phyloP scores from a whole-genome alignment of 345 rosid genomes.

The Anastatica hierochuntica region DNA sequence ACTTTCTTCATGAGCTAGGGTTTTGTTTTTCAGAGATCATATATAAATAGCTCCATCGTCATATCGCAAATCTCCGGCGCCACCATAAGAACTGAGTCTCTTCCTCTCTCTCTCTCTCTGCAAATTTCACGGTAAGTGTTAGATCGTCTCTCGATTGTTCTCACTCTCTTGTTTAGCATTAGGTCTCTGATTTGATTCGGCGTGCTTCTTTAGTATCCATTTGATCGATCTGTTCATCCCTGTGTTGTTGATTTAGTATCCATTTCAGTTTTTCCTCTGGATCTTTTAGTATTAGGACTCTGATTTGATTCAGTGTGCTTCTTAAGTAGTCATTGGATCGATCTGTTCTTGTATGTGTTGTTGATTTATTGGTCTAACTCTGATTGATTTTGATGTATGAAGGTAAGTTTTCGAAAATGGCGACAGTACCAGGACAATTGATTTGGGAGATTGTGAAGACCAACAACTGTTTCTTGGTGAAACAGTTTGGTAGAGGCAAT shows the following conservation, averaged over 20 bases:
- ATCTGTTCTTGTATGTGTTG: neutral
- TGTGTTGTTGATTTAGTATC: neutral
- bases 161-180: neutral
- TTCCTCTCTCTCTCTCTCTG: neutral
- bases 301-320: too few relatives aligned
- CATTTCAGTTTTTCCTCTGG: neutral
- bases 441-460: slow-evolving; percentile 79
- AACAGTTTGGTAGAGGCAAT: slow-evolving; percentile 62
- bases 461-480: slow-evolving; percentile 63
- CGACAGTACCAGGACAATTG: slow-evolving; percentile 64
- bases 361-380: neutral
- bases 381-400: neutral
- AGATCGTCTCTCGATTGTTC: neutral
- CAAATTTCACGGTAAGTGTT: slow-evolving; percentile 17
- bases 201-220: too few relatives aligned
- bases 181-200: neutral
- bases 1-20: slow-evolving; percentile 8
- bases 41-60: slow-evolving; percentile 22
- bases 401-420: slow-evolving; percentile 31
- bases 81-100: slow-evolving; percentile 6
- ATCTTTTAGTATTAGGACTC: neutral
- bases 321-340: neutral
- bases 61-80: slow-evolving; percentile 14
- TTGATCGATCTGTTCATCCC: neutral
- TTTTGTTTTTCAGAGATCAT: neutral